These are phyloP conservation scores for Colletotrichum falcatum DNA, from an alignment of 2,329 filamentous ascomycete genomes.

Conservation along the genomic window DNA sequence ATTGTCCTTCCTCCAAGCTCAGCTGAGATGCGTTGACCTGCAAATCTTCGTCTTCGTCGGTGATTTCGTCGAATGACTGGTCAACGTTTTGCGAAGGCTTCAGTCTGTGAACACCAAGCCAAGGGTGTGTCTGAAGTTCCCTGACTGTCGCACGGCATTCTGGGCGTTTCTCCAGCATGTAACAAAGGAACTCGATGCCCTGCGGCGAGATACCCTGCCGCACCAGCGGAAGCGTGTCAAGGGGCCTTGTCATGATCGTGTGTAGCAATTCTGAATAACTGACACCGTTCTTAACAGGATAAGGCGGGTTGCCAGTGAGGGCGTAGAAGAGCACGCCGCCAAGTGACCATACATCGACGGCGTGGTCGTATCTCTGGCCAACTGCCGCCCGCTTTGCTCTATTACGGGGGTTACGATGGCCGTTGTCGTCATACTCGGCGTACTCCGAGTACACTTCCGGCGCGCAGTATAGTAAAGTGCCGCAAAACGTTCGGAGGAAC, in stretches of 20 bases:
- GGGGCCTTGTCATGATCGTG: slow-evolving; percentile 83
- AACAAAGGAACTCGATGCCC: slow-evolving; percentile 79
- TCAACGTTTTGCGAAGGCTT: slow-evolving; percentile 48
- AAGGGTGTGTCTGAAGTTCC: slow-evolving; percentile 77
- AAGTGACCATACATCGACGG: slow-evolving; percentile 96
- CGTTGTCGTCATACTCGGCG: slow-evolving; percentile 75
- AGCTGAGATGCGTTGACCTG: slow-evolving; percentile 72
- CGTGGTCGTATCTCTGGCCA: slow-evolving; percentile 83
- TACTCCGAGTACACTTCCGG: slow-evolving; percentile 92
- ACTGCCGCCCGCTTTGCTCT: slow-evolving; percentile 67
- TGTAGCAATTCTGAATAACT: slow-evolving; percentile 84
- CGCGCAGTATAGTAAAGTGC: slow-evolving; percentile 94
- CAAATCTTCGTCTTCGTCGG: slow-evolving; percentile 68
- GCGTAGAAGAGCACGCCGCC: slow-evolving; percentile 92
- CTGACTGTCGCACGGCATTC: slow-evolving; percentile 79
- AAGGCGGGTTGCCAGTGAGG: slow-evolving; percentile 84
- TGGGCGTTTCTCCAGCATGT: slow-evolving; percentile 87
- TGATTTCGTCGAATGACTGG: slow-evolving; percentile 70
- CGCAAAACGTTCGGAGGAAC: slow-evolving; percentile 95
- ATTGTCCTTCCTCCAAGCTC: slow-evolving; percentile 65
- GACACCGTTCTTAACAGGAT: slow-evolving; percentile 80
- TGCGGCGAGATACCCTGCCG: slow-evolving; percentile 68
- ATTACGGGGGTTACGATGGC: slow-evolving; percentile 71
- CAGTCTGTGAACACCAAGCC: slow-evolving; percentile 66
- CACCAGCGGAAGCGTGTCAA: slow-evolving; percentile 75